phyloP scores from a whole-genome alignment of 2,329 filamentous ascomycete genomes.

The Colletotrichum kahawae region DNA sequence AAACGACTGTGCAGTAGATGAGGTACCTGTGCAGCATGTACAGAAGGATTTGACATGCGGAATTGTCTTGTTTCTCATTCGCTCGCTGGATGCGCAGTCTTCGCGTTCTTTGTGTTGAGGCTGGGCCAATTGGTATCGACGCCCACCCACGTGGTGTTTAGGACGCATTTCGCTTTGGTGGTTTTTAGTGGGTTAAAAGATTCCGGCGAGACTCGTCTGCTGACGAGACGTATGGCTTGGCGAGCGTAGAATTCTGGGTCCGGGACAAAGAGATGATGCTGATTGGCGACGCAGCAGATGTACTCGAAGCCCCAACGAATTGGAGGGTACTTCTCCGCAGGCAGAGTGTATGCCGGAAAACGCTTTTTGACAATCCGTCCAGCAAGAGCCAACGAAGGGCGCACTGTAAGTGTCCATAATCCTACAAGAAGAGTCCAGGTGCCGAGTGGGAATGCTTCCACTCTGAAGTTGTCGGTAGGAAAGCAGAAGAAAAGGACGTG shows the following conservation, averaged over 20 bases:
- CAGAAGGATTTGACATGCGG: neutral
- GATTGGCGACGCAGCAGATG: neutral
- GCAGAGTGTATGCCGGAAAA: neutral
- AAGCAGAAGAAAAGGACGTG: rapidly evolving
- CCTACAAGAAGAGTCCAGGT: no score
- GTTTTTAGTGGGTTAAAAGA: neutral
- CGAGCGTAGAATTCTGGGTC: neutral
- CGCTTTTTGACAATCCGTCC: neutral
- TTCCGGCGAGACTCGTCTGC: rapidly evolving
- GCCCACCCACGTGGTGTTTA: neutral
- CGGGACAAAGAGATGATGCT: rapidly evolving
- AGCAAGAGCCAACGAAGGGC: rapidly evolving
- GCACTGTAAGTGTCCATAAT: rapidly evolving
- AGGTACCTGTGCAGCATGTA: neutral
- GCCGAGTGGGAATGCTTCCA: neutral
- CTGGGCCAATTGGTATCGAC: neutral
- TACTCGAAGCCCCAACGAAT: neutral
- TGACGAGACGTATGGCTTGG: neutral
- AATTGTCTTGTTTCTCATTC: neutral
- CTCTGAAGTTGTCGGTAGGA: neutral
- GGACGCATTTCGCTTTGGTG: neutral
- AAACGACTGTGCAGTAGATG: neutral
- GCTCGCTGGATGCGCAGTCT: neutral
- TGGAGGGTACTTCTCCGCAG: neutral
- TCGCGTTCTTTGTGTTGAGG: neutral